Evolutionary conservation across 106 monocot species (phyloP), one percentile per base, ranked within the genome.

Genomic region (Cymbidium sinense): DNA sequence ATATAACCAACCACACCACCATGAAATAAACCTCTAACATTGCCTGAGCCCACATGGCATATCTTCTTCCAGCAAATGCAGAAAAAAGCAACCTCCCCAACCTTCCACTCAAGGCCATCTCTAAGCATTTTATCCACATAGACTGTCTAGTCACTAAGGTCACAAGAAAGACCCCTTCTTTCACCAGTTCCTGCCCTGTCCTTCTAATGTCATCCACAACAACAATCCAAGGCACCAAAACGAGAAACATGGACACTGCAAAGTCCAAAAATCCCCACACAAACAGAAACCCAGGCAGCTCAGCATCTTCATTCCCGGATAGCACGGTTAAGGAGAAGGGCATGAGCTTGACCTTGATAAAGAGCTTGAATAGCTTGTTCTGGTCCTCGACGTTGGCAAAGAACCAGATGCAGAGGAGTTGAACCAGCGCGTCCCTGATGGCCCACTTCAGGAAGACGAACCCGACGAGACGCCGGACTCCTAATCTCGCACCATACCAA

Each of bases 1-100:
- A 93, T 79, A 86, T 61, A 51, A 86, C 27, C 72, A 93, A 74
- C 93, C 93, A 93, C 3, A 82, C 86, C n/a, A 88, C 93, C 88
- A 93, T 86, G 76, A 93, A 93, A 75, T 90, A 93, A 35, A 93
- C 86, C 79, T 93, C 90, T 17, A 80, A 74, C 3, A 86, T 28
- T 23, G 93, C 80, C 70, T 86, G 86, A 25, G 80, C 30, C 21
- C 75, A 65, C 58, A 75, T 81, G 13, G 86, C 84, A 76, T 86
- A 81, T 17, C 81, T 29, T 35, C 76, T 80, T 28, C 90, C 90
- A 11, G 84, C 86, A 69, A 85, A 34, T 19, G 70, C 43, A n/a
- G 81, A 51, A 76, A 86, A 34, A 17, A 83, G 34, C 75, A 76
- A 67, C 50, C 70, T 81, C 25, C 90, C 90, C 9, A 84, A 2